Conservation (phyloP, 768 basidiomycete species). For the Sporobolomyces pararoseus region DNA sequence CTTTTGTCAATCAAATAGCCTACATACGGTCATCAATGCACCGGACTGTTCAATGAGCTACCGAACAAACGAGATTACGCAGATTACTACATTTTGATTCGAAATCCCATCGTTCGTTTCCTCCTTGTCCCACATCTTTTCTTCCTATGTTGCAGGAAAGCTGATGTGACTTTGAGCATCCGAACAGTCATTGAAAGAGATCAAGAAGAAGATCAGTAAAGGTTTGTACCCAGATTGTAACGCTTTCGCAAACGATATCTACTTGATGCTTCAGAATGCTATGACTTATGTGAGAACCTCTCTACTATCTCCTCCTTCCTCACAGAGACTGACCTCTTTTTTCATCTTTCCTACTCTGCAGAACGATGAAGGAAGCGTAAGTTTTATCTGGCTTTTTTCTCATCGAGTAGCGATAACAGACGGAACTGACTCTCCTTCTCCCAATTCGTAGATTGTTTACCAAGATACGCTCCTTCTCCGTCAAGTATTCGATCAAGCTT, state of each 20-base stretch:
- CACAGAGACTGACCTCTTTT: conserved; percentile 1
- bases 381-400: background rate
- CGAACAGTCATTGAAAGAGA: conserved; percentile 63
- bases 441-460: conserved; percentile 27
- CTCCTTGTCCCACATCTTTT: too few relatives aligned
- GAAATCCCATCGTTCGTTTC: conserved; percentile 61
- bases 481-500: conserved; percentile 27
- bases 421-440: background rate
- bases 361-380: conserved; percentile 39
- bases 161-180: background rate
- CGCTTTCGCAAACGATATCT: conserved; percentile 54
- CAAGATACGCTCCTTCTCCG: conserved; percentile 34
- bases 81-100: conserved; percentile 79
- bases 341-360: background rate
- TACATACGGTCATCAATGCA: conserved; percentile 53
- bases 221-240: conserved; percentile 40
- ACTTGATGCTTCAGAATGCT: conserved; percentile 70
- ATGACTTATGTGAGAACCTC: conserved; percentile 33
- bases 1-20: conserved; percentile 48
- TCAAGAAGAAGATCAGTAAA: conserved; percentile 61
- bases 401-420: background rate
- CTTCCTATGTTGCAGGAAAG: too few relatives aligned
- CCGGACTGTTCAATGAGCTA: conserved; percentile 70
- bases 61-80: conserved; percentile 61
- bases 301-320: too few relatives aligned